Evolutionary conservation across 129 eudicot species (phyloP), one percentile per base, ranked within the genome.

Genomic region (Flaveria linearis): DNA sequence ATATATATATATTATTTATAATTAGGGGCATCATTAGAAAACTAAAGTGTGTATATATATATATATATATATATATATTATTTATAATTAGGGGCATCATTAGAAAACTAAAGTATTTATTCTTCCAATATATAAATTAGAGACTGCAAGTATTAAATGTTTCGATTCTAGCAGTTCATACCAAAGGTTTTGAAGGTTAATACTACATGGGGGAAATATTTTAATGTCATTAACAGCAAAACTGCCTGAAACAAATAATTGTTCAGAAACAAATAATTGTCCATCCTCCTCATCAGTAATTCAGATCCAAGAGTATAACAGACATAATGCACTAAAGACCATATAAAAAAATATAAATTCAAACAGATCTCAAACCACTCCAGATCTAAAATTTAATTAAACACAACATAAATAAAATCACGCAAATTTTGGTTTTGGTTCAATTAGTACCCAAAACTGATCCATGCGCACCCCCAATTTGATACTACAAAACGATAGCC

Each of bases 181-280:
- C 46, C 69, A 63, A 33, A 63, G 45, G 46, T 63, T 56, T 57
- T 68, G 22, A 22, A 42, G 33, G 69, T 25, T 17, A 46, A 47
- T 74, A 74, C 25, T 43, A 61, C 58, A 61, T 74, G 78, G 14
- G 62, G 23, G 55, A 42, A 39, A 76, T 76, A 65, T 75, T 64
- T 0, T 30, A 53, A 28, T 75, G 65, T 23, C 72, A 50, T 28
- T 6, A 69, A 46, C 71, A 25, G 51, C 62, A 46, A 25, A 57
- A 17, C 70, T 43, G 76, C 70, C 76, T 8, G 50, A 45, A 9
- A 45, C 50, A 36, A 36, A 36, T 5, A 4, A 33, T 4, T 33
- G 39, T 33, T 49, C n/a, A 60, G 77, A 78, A 58, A 78, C 82
- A 78, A 30, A 61, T 78, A 78, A 78, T 71, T 71, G 82, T 78